Percentiles rank a stretch among this genome's conserved stretches.
Evolutionary conservation across 331 rosid species (phyloP).

Genomic region (Stylosanthes scabra): DNA sequence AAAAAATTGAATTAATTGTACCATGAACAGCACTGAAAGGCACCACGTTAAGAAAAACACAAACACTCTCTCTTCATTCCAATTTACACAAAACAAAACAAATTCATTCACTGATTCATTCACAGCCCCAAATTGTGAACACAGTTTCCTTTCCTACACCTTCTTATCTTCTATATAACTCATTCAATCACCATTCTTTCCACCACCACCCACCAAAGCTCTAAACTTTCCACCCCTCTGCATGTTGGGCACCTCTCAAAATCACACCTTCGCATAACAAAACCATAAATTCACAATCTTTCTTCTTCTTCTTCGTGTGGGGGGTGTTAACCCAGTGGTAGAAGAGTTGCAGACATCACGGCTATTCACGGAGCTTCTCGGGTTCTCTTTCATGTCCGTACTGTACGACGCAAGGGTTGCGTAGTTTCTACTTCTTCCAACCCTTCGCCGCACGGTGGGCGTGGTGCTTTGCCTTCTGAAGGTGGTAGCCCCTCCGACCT

Average conservation of each 20-base stretch:
- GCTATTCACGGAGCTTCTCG: constrained; percentile 83
- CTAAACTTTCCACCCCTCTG: not conserved
- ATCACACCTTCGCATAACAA: not conserved
- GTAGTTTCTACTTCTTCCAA: constrained; percentile 51
- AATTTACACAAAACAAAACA: no score
- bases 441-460: constrained; percentile 99
- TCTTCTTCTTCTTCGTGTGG: no score
- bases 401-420: constrained; percentile 84
- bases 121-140: constrained; percentile 21
- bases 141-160: not conserved
- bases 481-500: constrained; percentile 99
- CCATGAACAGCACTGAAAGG: no score
- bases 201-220: constrained; percentile 5
- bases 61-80: no score
- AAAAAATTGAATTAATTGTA: no score
- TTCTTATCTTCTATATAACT: not conserved
- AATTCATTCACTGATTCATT: not conserved
- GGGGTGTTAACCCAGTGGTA: constrained; percentile 83
- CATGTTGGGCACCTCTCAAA: not conserved
- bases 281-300: not conserved
- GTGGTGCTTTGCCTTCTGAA: constrained; percentile 99
- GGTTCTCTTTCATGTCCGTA: constrained; percentile 74
- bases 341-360: constrained; percentile 95
- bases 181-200: not conserved
- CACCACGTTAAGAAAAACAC: not conserved